A percentile compares a stretch with the other conserved stretches of the same genome.
Conservation (phyloP, 805 yeast species). For the Scheffersomyces ergatensis region DNA sequence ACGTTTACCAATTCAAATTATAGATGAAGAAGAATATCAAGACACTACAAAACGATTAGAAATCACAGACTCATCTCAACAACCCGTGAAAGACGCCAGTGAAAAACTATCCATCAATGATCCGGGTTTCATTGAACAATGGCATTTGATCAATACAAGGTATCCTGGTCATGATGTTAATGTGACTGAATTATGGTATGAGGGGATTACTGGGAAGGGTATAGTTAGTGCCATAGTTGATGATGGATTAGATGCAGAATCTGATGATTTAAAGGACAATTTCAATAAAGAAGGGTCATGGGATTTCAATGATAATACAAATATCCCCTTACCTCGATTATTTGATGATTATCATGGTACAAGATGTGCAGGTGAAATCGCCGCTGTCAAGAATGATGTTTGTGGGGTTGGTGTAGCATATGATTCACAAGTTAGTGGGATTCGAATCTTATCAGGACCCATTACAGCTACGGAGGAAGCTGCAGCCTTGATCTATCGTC, state of each 20-base stretch:
- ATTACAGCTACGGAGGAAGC: slow-evolving; percentile 90
- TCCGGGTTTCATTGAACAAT: slow-evolving; percentile 80
- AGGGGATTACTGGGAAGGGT: slow-evolving; percentile 77
- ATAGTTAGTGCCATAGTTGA: slow-evolving; percentile 87
- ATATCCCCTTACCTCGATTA: slow-evolving; percentile 77
- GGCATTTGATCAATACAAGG: slow-evolving; percentile 83
- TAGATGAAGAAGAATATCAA: slow-evolving; percentile 8
- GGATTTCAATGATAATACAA: slow-evolving; percentile 81
- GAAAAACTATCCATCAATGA: slow-evolving; percentile 65
- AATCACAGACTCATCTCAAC: slow-evolving; percentile 51
- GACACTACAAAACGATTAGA: slow-evolving; percentile 5
- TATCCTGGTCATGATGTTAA: slow-evolving; percentile 84
- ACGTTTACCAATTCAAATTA: slow-evolving; percentile 55
- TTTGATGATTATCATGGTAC: slow-evolving; percentile 92
- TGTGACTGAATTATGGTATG: slow-evolving; percentile 80
- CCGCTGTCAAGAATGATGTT: slow-evolving; percentile 78
- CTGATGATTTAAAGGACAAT: slow-evolving; percentile 66
- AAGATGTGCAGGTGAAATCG: slow-evolving; percentile 96
- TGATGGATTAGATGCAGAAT: slow-evolving; percentile 87
- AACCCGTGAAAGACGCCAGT: slow-evolving; percentile 44
- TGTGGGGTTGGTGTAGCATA: slow-evolving; percentile 99
- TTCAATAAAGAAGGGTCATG: slow-evolving; percentile 81
- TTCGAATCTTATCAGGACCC: slow-evolving; percentile 80
- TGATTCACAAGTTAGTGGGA: slow-evolving; percentile 81
- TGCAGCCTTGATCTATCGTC: slow-evolving; percentile 73